Evolutionary conservation across 768 basidiomycete genomes (phyloP).

Genomic region (Agaricus sinodeliciosus): DNA sequence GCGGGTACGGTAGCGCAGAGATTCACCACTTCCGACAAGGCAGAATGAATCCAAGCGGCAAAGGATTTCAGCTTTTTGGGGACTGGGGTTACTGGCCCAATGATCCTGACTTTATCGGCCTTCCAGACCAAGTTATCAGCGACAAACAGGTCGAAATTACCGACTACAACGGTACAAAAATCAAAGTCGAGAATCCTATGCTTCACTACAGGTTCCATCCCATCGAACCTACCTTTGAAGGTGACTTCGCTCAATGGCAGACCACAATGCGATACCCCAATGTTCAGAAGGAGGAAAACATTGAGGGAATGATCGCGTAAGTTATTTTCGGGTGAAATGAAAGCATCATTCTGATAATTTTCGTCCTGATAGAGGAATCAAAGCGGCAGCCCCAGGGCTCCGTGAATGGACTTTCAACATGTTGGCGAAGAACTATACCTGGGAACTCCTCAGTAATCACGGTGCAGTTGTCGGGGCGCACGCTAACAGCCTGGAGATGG

Average conservation of each 20-base stretch:
- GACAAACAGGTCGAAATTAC: slow-evolving; percentile 3
- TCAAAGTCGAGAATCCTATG: slow-evolving; percentile 26
- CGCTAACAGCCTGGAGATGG: slow-evolving; percentile 35
- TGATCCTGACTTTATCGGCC: slow-evolving; percentile 15
- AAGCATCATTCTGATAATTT: neutral
- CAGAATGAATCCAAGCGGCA: slow-evolving; percentile 26
- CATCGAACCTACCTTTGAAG: slow-evolving; percentile 22
- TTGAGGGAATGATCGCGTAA: neutral
- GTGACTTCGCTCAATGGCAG: slow-evolving; percentile 22
- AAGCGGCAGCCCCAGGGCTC: slow-evolving; percentile 14
- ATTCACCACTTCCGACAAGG: slow-evolving; percentile 25
- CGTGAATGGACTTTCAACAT: slow-evolving; percentile 23
- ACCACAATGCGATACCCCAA: slow-evolving; percentile 28
- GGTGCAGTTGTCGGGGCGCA: slow-evolving; percentile 22
- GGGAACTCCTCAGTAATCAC: slow-evolving; percentile 39
- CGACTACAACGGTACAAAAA: slow-evolving; percentile 18
- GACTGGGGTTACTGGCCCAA: slow-evolving; percentile 36
- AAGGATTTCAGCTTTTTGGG: slow-evolving; percentile 35
- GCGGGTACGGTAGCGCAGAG: slow-evolving; percentile 32
- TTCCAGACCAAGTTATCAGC: slow-evolving; percentile 30
- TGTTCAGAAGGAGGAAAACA: neutral
- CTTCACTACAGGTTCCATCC: slow-evolving; percentile 25
- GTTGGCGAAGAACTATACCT: slow-evolving; percentile 24
- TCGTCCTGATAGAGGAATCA: slow-evolving; percentile 12
- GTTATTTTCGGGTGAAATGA: neutral